phyloP scores from a whole-genome alignment of 768 basidiomycete species.

The Boletus reticuloceps region DNA sequence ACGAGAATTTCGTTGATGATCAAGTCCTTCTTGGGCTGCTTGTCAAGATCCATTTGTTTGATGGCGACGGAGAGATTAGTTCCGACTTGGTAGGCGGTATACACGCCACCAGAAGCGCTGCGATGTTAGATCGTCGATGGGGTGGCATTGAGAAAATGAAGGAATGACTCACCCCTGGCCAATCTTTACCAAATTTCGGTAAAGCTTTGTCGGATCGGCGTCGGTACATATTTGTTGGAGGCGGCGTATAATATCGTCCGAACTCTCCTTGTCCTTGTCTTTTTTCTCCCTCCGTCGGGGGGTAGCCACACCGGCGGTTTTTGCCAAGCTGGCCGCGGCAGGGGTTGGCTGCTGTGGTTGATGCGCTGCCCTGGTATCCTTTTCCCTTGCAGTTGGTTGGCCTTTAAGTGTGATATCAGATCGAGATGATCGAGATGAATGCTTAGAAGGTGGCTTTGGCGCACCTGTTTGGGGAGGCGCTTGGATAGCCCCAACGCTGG shows the following conservation, averaged over 20 bases:
- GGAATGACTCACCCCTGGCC: constrained; percentile 80
- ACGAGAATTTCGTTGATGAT: constrained; percentile 99
- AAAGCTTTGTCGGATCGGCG: constrained; percentile 92
- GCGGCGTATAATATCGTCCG: constrained; percentile 88
- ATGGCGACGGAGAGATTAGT: constrained; percentile 94
- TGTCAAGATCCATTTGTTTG: constrained; percentile 99
- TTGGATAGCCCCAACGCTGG: constrained; percentile 32
- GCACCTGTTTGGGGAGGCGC: constrained; percentile 31
- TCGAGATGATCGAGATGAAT: constrained; percentile 56
- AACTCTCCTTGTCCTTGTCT: constrained; percentile 71
- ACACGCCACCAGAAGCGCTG: constrained; percentile 96
- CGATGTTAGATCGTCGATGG: constrained; percentile 6
- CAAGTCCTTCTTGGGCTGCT: constrained; percentile 98
- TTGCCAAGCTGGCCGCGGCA: constrained; percentile 63
- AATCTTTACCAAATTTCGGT: constrained; percentile 92
- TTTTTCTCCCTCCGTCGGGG: constrained; percentile 87
- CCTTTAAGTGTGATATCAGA: constrained; percentile 56
- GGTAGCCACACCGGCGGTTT: constrained; percentile 70
- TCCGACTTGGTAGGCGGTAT: constrained; percentile 96
- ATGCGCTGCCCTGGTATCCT: constrained; percentile 33
- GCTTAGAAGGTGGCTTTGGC: constrained; percentile 40
- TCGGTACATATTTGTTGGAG: constrained; percentile 95
- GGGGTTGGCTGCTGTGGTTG: constrained; percentile 54
- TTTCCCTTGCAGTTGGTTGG: constrained; percentile 31
- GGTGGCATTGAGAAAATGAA: background rate